Conservation (phyloP, 176 grass and related monocot species). For the Aegilops longissima region DNA sequence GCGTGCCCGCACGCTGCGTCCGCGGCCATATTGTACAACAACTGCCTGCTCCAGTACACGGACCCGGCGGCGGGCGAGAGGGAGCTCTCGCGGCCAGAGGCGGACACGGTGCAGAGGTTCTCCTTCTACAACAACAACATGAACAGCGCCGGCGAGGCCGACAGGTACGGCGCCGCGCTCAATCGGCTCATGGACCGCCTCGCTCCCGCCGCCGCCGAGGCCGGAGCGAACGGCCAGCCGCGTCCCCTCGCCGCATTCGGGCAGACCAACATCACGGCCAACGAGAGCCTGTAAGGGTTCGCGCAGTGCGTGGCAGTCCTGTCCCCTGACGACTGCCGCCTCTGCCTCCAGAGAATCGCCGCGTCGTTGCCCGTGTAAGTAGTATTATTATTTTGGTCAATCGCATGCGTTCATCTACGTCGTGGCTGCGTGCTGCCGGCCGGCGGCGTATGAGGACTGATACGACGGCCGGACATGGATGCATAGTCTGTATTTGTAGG, state of each 20-base stretch:
- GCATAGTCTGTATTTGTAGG: neutral
- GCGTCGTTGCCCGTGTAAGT: conserved; percentile 16
- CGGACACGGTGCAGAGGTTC: neutral
- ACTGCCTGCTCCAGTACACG: conserved; percentile 16
- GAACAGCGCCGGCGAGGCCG: conserved; percentile 17
- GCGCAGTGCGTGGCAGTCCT: conserved; percentile 11
- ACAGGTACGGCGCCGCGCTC: neutral
- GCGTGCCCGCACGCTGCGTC: neutral
- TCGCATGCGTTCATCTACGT: neutral
- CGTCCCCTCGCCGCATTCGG: neutral
- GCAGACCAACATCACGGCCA: neutral
- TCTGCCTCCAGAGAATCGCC: conserved; percentile 17
- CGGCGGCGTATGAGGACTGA: too few species aligned
- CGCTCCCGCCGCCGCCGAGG: too few species aligned
- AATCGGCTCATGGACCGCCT: conserved; percentile 12
- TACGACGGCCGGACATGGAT: too few species aligned
- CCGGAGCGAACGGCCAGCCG: too few species aligned
- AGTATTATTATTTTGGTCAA: neutral
- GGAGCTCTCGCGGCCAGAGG: neutral
- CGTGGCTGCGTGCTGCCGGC: neutral
- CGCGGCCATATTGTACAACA: conserved; percentile 29
- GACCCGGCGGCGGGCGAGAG: neutral
- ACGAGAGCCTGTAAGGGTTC: conserved; percentile 17
- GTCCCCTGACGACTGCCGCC: conserved; percentile 15
- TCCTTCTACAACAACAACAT: conserved; percentile 35